These are phyloP conservation scores for Oryza punctata DNA, from an alignment of 176 grass and related monocot species.

Conservation along the genomic window DNA sequence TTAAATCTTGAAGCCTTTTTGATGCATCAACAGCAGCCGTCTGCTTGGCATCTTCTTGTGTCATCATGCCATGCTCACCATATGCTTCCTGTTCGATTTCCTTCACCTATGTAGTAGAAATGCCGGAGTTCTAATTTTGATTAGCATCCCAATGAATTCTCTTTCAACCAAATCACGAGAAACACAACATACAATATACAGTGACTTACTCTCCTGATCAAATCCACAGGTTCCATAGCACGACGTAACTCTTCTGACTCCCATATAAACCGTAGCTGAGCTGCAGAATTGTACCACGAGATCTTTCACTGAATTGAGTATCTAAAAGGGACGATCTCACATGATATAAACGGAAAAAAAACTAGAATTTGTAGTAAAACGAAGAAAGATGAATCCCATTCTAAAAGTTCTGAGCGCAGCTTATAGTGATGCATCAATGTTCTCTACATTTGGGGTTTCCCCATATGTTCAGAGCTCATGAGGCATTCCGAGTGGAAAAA, in stretches of 20 bases:
- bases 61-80: constrained; percentile 48
- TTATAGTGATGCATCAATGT: not conserved
- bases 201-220: constrained; percentile 80
- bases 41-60: constrained; percentile 67
- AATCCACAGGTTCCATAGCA: constrained; percentile 84
- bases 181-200: not conserved
- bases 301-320: not conserved
- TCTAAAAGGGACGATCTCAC: not conserved
- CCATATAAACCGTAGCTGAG: constrained; percentile 73
- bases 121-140: not conserved
- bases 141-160: not conserved
- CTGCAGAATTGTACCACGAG: constrained; percentile 38
- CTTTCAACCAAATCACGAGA: not conserved
- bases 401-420: not conserved
- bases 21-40: constrained; percentile 89
- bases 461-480: not conserved
- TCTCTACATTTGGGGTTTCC: not conserved
- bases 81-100: constrained; percentile 88
- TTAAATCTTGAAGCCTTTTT: constrained; percentile 75
- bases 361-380: not conserved
- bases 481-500: not conserved
- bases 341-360: not conserved
- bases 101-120: constrained; percentile 61
- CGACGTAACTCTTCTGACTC: constrained; percentile 79
- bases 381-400: not conserved